A percentile compares a stretch with the other conserved stretches of the same genome.
Conservation (phyloP, 495 filamentous ascomycete species). For the Aspergillus nanangensis region DNA sequence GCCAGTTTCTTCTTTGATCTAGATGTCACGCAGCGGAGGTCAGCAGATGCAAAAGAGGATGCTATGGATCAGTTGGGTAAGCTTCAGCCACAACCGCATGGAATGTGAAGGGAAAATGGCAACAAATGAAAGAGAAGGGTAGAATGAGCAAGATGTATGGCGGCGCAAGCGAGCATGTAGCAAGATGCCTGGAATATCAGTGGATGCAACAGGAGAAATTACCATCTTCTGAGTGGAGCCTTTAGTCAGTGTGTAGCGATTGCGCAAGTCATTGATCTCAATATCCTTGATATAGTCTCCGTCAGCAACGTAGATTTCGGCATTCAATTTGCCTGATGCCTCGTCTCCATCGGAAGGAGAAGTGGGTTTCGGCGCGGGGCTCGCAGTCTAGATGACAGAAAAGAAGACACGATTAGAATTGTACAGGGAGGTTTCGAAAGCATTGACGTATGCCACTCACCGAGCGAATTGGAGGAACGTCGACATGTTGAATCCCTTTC, state of each 20-base stretch:
- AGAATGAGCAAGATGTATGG: constrained; percentile 30
- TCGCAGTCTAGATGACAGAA: constrained; percentile 37
- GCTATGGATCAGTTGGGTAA: constrained; percentile 76
- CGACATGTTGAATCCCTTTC: constrained; percentile 89
- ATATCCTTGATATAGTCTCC: constrained; percentile 98
- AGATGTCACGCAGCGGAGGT: constrained; percentile 86
- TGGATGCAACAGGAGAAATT: constrained; percentile 75
- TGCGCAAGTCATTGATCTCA: constrained; percentile 96
- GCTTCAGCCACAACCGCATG: constrained; percentile 68
- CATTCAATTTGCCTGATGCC: constrained; percentile 62
- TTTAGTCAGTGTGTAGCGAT: constrained; percentile 96
- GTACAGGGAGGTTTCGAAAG: not conserved
- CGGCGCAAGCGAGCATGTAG: constrained; percentile 32
- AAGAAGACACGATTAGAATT: not conserved
- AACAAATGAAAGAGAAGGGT: constrained; percentile 20
- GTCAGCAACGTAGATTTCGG: constrained; percentile 88
- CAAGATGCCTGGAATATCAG: constrained; percentile 70
- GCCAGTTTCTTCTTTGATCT: constrained; percentile 99
- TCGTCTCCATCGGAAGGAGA: constrained; percentile 45
- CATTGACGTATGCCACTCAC: constrained; percentile 28
- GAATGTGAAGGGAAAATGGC: constrained; percentile 24
- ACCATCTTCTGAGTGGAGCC: constrained; percentile 99
- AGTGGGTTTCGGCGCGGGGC: constrained; percentile 41
- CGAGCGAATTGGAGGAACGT: constrained; percentile 81
- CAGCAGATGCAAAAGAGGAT: constrained; percentile 96